Evolutionary conservation across 2,329 filamentous ascomycete genomes (phyloP).

Genomic region (Aspergillus niger): DNA sequence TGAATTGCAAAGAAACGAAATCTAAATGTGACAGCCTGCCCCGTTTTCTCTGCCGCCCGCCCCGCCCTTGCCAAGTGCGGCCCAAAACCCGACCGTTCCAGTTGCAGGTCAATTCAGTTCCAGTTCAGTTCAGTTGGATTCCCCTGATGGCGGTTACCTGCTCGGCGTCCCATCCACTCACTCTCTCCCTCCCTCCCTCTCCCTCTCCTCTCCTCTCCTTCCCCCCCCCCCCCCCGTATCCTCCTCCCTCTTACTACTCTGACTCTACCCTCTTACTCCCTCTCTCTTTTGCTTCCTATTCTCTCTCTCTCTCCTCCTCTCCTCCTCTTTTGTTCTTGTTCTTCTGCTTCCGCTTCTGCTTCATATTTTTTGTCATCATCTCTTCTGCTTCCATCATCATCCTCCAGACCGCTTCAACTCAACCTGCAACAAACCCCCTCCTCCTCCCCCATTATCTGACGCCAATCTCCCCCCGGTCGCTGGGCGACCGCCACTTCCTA

Average conservation of each 20-base stretch:
- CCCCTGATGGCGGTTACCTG: slow-evolving; percentile 6
- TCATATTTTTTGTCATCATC: neutral
- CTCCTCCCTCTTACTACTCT: neutral
- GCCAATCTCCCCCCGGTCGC: slow-evolving; percentile 24
- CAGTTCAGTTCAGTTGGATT: slow-evolving; percentile 1
- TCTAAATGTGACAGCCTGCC: slow-evolving; percentile 11
- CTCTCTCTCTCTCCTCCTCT: slow-evolving; percentile 3
- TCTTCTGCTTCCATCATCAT: slow-evolving; percentile 5
- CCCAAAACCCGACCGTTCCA: slow-evolving; percentile 18
- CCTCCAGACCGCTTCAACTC: slow-evolving; percentile 6
- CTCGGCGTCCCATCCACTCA: neutral
- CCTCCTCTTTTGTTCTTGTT: neutral
- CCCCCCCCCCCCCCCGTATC: neutral
- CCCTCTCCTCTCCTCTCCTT: neutral
- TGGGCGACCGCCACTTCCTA: slow-evolving; percentile 29
- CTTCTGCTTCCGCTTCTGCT: slow-evolving; percentile 2
- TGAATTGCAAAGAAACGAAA: neutral
- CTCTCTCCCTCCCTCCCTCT: neutral
- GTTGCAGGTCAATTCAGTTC: slow-evolving; percentile 6
- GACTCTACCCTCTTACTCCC: neutral
- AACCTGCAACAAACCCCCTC: slow-evolving; percentile 1
- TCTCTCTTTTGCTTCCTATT: slow-evolving; percentile 4
- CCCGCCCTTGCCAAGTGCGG: slow-evolving; percentile 19
- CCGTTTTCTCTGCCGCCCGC: slow-evolving; percentile 16
- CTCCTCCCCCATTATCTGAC: slow-evolving; percentile 5